Conservation (phyloP, 306 rosid species). For the Canavalia gladiata region DNA sequence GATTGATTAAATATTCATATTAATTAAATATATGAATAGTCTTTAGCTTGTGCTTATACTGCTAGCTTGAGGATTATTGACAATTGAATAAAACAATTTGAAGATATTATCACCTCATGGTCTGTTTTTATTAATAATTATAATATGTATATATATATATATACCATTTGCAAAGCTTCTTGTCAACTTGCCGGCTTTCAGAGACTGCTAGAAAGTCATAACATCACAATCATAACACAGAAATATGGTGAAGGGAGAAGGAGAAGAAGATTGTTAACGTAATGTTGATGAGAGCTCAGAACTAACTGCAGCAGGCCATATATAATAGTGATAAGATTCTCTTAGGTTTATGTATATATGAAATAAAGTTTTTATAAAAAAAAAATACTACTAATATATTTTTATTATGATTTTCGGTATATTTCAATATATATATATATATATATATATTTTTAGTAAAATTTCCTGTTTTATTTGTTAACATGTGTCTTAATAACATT, state of each 20-base stretch:
- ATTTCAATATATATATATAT: too few species aligned
- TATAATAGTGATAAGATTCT: constrained; percentile 27
- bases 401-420: too few species aligned
- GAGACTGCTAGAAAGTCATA: constrained; percentile 48
- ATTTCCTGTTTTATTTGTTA: too few species aligned
- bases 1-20: constrained; percentile 15
- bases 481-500: too few species aligned
- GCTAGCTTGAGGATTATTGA: constrained; percentile 50
- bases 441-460: too few species aligned
- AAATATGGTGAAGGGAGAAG: constrained; percentile 10
- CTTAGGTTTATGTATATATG: not conserved
- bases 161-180: constrained; percentile 26
- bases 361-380: too few species aligned
- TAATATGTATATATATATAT: not conserved
- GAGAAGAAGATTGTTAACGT: not conserved
- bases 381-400: too few species aligned
- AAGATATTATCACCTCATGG: constrained; percentile 41
- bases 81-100: constrained; percentile 55
- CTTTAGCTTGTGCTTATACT: constrained; percentile 42
- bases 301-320: constrained; percentile 42
- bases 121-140: not conserved
- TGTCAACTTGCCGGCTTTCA: constrained; percentile 52
- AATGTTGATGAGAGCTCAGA: constrained; percentile 19
- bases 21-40: not conserved
- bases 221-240: constrained; percentile 35